Base-by-base conservation (phyloP, 768 basidiomycete species). In the Neoboletus magnificus region DNA sequence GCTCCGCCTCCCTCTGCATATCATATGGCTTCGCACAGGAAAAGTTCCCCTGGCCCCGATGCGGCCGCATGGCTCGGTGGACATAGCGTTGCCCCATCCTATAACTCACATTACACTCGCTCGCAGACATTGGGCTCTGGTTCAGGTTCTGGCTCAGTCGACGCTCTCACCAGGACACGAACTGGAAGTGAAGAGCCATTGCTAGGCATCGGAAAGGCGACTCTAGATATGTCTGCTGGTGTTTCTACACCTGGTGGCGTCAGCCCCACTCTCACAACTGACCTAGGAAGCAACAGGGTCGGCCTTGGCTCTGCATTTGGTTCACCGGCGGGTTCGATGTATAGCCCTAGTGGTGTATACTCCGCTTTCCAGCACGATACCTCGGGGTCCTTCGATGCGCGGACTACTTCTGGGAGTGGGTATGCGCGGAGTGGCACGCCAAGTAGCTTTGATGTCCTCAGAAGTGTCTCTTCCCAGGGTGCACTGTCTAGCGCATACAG, bases 391-490 rank as follows among this genome's bases (percentile, higher is more conserved):
- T 56, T 58, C 23, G 64, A 51, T 41, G 43, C 55, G 10, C 60
- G 54, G 33, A 62, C 60, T n/a, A 41, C 23, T 35, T 69, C 65
- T 44, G 57, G 65, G 5, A 65, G 63, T 22, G 65, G 61, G 16
- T 61, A 65, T 47, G 35, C 66, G 6, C 57, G 66, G n/a, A 70
- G 69, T 35, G 58, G 39, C 23, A 62, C 69, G 2, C 57, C 64
- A 22, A 69, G 53, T n/a, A 71, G 61, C 39, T 60, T 70, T 11
- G 64, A 70, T 22, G 48, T 54, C 22, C 50, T 72, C 12, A 42
- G 66, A 45, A 70, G 70, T 15, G 66, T 72, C n/a, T 68, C 69
- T 4, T 70, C 70, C 2, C 68, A 71, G 16, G 70, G 70, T 5
- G 68, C 61, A 25, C 23, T 72, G 16, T 68, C 66, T 12, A 68